Evolutionary conservation across 1,139 yeast species (phyloP).

Genomic region (Saccharomyces hybrid): DNA sequence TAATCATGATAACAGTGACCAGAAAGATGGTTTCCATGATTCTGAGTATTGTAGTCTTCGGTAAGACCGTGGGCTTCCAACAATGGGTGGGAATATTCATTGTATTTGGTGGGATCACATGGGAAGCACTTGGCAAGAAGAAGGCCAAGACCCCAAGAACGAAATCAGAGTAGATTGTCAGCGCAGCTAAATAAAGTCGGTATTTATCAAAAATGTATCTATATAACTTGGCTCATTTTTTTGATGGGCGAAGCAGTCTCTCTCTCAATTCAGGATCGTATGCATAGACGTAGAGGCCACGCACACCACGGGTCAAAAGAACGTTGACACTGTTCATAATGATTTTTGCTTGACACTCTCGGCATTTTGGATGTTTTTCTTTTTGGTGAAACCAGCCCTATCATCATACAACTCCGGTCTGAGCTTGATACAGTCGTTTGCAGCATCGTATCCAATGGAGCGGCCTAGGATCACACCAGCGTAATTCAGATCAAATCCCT

Average conservation of each 20-base stretch:
- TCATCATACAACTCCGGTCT: conserved; percentile 36
- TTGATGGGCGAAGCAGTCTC: conserved; percentile 20
- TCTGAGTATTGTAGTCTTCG: conserved; percentile 76
- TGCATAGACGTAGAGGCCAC: conserved; percentile 36
- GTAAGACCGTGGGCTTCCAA: conserved; percentile 51
- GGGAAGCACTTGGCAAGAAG: conserved; percentile 51
- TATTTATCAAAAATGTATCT: background rate
- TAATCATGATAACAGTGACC: conserved; percentile 91
- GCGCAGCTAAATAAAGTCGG: background rate
- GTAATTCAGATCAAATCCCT: conserved; percentile 39
- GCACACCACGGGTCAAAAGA: conserved; percentile 37
- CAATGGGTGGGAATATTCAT: conserved; percentile 77
- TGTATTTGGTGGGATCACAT: conserved; percentile 76
- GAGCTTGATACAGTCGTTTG: conserved; percentile 30
- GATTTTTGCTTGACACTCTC: conserved; percentile 34
- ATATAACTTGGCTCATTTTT: background rate
- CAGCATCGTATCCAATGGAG: conserved; percentile 34
- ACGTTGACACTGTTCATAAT: conserved; percentile 39
- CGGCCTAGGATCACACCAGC: conserved; percentile 39
- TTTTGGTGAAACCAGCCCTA: conserved; percentile 37
- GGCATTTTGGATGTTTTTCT: conserved; percentile 33
- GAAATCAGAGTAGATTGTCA: background rate
- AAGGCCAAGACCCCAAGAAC: background rate
- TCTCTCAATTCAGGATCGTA: conserved; percentile 35
- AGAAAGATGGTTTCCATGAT: conserved; percentile 94